Evolutionary conservation across 106 monocot genomes (phyloP), one percentile per base, ranked within the genome.

Genomic region (Amphibolis antarctica): DNA sequence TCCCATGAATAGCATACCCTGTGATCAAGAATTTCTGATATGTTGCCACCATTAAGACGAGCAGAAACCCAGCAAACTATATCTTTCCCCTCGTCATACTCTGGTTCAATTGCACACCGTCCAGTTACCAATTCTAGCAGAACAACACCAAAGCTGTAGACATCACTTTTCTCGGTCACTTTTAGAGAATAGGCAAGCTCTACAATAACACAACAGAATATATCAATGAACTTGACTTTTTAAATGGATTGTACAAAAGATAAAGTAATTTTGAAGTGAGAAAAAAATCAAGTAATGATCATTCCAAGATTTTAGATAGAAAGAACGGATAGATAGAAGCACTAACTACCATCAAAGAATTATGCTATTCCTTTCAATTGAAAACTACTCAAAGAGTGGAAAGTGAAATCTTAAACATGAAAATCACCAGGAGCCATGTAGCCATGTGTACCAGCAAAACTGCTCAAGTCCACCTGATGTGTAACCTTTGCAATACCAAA

Each of bases 111-210:
- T 1, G 85, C 70, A 57, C 49, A 30, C 1, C 64, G 75, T 36
- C 93, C 93, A 1, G 93, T 88, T 17, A 93, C 62, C 42, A 93
- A 50, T 60, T 93, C 93, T 1, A 93, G 74, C 19, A 93, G 74
- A 27, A 93, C 85, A 6, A 93, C 79, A 4, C 93, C 93, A 19
- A 82, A 93, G 47, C 88, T 88, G 51, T 93, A 93, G 13, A 93
- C 83, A 64, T 93, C 93, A 25, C 82, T 85, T 82, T 85, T 93
- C 26, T 88, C 80, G 0, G 82, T 76, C 9, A 81, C 73, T 63
- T 85, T 88, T 28, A 62, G 44, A 14, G 90, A 80, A 63, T 90
- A 90, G 23, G 83, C 90, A 27, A 86, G 79, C 65, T 90, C 90
- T 90, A 83, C 43, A 57, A 46, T 24, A 26, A 63, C 44, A 57